Conservation (phyloP, 768 basidiomycete species). For the Mycena olivaceomarginata region DNA sequence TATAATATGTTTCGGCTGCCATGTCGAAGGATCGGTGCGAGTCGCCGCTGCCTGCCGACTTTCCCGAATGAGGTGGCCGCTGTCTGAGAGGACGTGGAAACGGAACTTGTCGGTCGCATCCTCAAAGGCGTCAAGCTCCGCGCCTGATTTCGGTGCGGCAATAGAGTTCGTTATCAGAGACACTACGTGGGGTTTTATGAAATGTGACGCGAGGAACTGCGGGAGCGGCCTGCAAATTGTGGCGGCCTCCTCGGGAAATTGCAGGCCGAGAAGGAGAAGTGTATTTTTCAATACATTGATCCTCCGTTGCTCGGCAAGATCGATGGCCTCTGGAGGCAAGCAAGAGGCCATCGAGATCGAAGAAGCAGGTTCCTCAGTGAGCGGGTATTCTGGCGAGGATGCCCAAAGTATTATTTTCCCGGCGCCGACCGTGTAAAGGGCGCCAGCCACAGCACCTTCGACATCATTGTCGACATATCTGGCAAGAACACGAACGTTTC, state of each 20-base stretch:
- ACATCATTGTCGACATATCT: constrained; percentile 48
- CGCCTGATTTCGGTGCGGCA: constrained; percentile 52
- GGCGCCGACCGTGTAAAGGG: constrained; percentile 58
- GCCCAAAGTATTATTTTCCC: constrained; percentile 77
- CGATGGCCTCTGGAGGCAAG: constrained; percentile 40
- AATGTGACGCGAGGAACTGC: constrained; percentile 73
- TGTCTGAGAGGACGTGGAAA: constrained; percentile 67
- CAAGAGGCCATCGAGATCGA: constrained; percentile 46
- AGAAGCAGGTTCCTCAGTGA: constrained; percentile 58
- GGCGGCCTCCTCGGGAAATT: constrained; percentile 63
- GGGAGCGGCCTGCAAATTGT: constrained; percentile 69
- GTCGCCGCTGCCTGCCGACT: constrained; percentile 38
- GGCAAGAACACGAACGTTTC: constrained; percentile 54
- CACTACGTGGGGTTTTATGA: constrained; percentile 63
- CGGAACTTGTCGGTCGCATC: constrained; percentile 85
- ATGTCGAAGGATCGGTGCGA: constrained; percentile 56
- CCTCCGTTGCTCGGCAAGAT: constrained; percentile 49
- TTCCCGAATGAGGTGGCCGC: constrained; percentile 53
- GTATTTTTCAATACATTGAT: constrained; percentile 54
- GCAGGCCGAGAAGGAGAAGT: constrained; percentile 58
- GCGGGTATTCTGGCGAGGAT: constrained; percentile 75
- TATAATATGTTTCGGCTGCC: constrained; percentile 74
- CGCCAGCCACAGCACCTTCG: constrained; percentile 54
- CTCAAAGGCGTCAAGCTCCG: constrained; percentile 63
- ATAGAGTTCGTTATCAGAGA: constrained; percentile 61